Evolutionary conservation across 192 early-diverging fungal genomes (phyloP), one percentile per base, ranked within the genome.

Genomic region (Kappamyces sp.): DNA sequence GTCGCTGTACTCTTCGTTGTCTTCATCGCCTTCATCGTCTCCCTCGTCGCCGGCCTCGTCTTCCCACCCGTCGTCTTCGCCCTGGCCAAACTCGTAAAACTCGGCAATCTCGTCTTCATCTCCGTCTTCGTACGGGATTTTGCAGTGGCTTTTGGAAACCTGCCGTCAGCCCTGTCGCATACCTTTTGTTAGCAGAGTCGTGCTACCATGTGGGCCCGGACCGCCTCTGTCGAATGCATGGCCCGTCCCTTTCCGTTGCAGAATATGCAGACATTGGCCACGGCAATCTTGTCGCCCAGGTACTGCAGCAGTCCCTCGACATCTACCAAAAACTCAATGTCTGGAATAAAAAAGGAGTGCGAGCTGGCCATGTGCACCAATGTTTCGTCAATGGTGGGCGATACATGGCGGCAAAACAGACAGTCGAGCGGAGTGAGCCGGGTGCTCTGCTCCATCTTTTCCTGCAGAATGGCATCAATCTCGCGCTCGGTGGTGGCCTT

Each of bases 281-380:
- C 87, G 23, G 86, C 81, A 60, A 99, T 82, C 73, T 98, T 98
- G 66, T 98, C 94, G 15, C 86, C 92, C 36, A 99, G 75, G 65
- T 95, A 97, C 66, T 74, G 80, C 54, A 99, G 77, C 54, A 99
- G 73, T 4, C 95, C 97, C 39, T 80, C 83, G 31, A 93, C 63
- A 64, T 98, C 90, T 1, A 86, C 85, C 55, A 99, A 67, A 67
- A 85, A 95, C 71, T 98, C 95, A 39, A 97, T 80, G 72, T 98
- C 94, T 23, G 97, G 97, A 64, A 99, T 88, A 61, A 98, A 99
- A 66, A 99, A 90, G 66, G 86, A 86, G 72, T 99, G 97, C 33
- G 70, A 76, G 47, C 67, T 71, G 10, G 90, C 82, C 97, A 99
- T 99, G 74, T 99, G 97, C 32, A 80, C 76, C 67, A 99, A 71